Base-by-base conservation (phyloP, 495 filamentous ascomycete genomes). In the Aspergillus kassunensis region DNA sequence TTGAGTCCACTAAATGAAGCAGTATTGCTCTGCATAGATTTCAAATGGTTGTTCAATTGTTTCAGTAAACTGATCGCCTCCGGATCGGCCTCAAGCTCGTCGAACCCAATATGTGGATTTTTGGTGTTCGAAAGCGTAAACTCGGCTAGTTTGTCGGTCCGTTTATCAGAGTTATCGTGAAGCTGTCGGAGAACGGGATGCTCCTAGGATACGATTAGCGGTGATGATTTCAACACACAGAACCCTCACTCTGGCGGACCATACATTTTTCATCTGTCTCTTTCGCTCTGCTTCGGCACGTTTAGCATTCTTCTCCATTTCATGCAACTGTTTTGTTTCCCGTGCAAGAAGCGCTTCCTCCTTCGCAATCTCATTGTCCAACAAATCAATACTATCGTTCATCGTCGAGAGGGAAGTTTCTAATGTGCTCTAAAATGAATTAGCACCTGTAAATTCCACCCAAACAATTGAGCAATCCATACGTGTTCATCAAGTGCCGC, bases 401-500 rank as follows among this genome's bases (percentile, higher is more conserved):
- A 72, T 66, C 4, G 78, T 76, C 16, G 75, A 79, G 4, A 87
- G 54, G 31, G 70, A 70, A 23, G 67, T 58, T 51, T 85, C 81
- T 31, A 85, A 43, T 0, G 63, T 54, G 36, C 76, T 67, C 78
- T 82, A 35, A 10, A 12, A 25, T 41, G 15, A 54, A 49, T 66
- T 41, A 63, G 53, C 31, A 48, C 13, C 16, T 46, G 0, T 13
- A 12, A 27, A 9, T 27, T 2, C 13, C 12, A 29, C 13, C 4
- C 4, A 6, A 43, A 23, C 33, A 10, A 21, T 12, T 18, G 15
- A 23, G 31, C 3, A 9, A 51, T 6, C 51, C 71, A 31, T 63
- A 79, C 79, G 59, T 81, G 82, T 53, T 79, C 75, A 63, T 82
- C 77, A 9, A 81, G 56, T 18, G 82, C 74, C 55, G 74, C 74